Evolutionary conservation across 1,284 basidiomycete species (phyloP), one percentile per base, ranked within the genome.

Genomic region (Coniferiporia sulphurascens): DNA sequence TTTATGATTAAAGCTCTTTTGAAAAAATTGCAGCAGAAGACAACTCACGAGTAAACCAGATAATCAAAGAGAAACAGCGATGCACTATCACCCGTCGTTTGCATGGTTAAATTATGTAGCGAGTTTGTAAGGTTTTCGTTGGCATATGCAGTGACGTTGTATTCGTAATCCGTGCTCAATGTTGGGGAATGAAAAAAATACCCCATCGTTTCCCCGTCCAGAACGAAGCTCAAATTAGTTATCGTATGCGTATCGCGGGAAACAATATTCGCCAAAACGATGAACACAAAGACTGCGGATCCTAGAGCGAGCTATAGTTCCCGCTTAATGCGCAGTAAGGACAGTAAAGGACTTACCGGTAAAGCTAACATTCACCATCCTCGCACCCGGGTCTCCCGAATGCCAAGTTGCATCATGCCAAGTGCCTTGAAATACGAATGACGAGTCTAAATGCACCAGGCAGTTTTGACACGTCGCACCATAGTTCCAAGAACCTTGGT

Each of bases 331-430:
- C 15, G 21, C 22, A 22, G n/a, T 1, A 19, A 15, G 10, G 22
- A 21, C 10, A 48, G 10, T 27, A 27, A 27, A 27, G 27, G 5
- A 51, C 60, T 21, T 22, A 58, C 60, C 56, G 7, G 21, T 44
- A 43, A 62, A 62, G 19, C 12, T 45, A 5, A 58, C 55, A 10
- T 58, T 38, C 27, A 58, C 55, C 10, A 44, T 45, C 32, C 41
- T 43, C 17, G 41, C 21, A 19, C 9, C 8, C 19, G 22, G 15
- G 27, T 58, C 52, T 27, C 43, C 41, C 17, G 46, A 43, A 8
- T n/a, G 10, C 13, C 38, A 53, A 3, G 60, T 62, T 9, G 61
- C 36, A 35, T 56, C 52, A 41, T 68, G 67, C 67, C 67, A 68
- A 9, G 65, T 65, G 1, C 61, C 55, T 21, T 64, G 55, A 48